Evolutionary conservation across 2,329 filamentous ascomycete species (phyloP), one percentile per base, ranked within the genome.

Genomic region (Cryoendolithus antarcticus): DNA sequence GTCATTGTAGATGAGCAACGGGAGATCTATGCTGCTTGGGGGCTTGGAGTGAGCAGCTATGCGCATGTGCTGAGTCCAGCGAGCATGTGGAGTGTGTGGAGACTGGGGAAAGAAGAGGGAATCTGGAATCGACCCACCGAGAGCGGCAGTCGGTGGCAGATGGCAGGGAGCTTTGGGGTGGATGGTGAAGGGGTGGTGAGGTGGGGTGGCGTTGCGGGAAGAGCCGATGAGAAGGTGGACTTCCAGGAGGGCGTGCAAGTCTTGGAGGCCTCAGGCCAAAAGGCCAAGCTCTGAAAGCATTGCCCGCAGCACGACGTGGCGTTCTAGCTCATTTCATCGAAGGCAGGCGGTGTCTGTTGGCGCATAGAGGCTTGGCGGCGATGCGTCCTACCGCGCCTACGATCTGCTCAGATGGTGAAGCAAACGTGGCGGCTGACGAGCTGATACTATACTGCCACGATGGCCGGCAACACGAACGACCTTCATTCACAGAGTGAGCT

Each of bases 111-210:
- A 44, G 62, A 71, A 35, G 77, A 84, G 53, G 70, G 74, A 9
- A 80, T 84, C 46, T 79, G 73, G 70, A 79, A 79, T 53, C 61
- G 72, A 15, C 67, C 74, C 2, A 77, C 75, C 2, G 74, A 80
- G 58, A 80, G 72, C 52, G 80, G 80, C 31, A 75, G 62, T 46
- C 61, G 77, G 38, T 85, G 80, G 80, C 80, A 85, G 67, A 79
- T 63, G 19, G 66, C 71, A 34, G 80, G 80, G 21, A 73, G 71
- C 21, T 85, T 77, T 60, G 77, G 72, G 2, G 60, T 80, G 21
- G 74, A 77, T 52, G 52, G 51, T 4, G 54, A 64, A 24, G 74
- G 74, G 2, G 50, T 61, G 9, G 66, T 80, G 3, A 63, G 60
- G 39, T 80, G 74, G 55, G 19, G 49, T 56, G 4, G 54, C 51